phyloP scores from a whole-genome alignment of 441 rosid genomes.

The Bocquillonia castaneifolia region DNA sequence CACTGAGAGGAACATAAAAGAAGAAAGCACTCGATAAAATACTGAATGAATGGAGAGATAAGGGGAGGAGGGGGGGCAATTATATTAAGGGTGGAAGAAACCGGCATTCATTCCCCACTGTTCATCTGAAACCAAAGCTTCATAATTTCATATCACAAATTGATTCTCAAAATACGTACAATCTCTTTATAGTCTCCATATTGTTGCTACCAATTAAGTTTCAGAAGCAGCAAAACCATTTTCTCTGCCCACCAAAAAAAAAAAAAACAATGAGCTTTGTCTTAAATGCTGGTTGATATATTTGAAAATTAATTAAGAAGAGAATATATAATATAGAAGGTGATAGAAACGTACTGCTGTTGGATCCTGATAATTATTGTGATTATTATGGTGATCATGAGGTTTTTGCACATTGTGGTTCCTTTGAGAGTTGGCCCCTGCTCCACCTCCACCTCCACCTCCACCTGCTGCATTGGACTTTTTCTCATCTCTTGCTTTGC shows the following conservation, averaged over 20 bases:
- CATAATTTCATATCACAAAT: conserved; percentile 14
- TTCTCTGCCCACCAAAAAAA: conserved; percentile 49
- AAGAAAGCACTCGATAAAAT: not conserved
- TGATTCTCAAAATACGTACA: not conserved
- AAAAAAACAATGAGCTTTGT: not conserved
- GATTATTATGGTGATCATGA: no score
- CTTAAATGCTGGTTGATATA: no score
- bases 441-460: no score
- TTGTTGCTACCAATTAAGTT: conserved; percentile 10
- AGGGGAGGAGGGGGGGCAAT: not conserved
- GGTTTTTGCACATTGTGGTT: conserved; percentile 16
- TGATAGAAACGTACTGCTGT: conserved; percentile 21
- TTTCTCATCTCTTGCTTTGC: conserved; percentile 77
- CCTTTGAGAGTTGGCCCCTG: conserved; percentile 28
- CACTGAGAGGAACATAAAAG: not conserved
- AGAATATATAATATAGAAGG: no score
- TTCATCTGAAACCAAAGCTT: conserved; percentile 14
- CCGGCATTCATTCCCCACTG: not conserved
- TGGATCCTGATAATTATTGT: conserved; percentile 25
- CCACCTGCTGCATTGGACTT: conserved; percentile 43
- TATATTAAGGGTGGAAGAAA: not conserved
- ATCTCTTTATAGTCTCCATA: not conserved
- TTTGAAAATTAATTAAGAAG: no score
- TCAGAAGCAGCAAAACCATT: conserved; percentile 77
- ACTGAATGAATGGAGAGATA: not conserved